Conservation (phyloP, 2,329 filamentous ascomycete species). For the Malbranchea cinnamomea region DNA sequence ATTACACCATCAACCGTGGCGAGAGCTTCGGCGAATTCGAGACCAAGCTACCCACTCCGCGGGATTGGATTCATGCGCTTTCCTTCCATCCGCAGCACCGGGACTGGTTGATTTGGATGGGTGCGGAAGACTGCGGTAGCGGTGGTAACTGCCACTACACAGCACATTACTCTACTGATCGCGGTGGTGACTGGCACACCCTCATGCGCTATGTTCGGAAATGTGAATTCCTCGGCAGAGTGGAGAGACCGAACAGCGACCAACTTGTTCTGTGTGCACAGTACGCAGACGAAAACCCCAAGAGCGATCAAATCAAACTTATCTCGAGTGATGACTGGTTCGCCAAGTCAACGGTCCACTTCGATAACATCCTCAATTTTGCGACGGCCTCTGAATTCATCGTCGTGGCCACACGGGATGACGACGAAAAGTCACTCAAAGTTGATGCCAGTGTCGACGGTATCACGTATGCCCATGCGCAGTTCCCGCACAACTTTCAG, state of each 20-base stretch:
- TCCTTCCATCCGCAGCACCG: slow-evolving; percentile 72
- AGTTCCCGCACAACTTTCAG: slow-evolving; percentile 75
- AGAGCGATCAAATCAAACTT: slow-evolving; percentile 51
- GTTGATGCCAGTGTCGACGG: slow-evolving; percentile 80
- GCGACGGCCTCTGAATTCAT: slow-evolving; percentile 96
- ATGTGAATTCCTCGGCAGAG: slow-evolving; percentile 72
- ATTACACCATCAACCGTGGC: slow-evolving; percentile 71
- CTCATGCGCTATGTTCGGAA: slow-evolving; percentile 59
- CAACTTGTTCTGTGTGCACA: slow-evolving; percentile 52
- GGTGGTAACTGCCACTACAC: slow-evolving; percentile 51
- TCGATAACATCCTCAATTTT: slow-evolving; percentile 65
- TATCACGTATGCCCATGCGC: slow-evolving; percentile 61
- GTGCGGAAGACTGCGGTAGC: slow-evolving; percentile 48
- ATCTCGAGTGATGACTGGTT: slow-evolving; percentile 71
- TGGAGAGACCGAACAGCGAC: slow-evolving; percentile 39
- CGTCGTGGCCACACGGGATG: slow-evolving; percentile 56
- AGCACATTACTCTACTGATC: slow-evolving; percentile 64
- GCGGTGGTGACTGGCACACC: slow-evolving; percentile 63
- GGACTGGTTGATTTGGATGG: slow-evolving; percentile 88
- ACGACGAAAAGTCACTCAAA: slow-evolving; percentile 53
- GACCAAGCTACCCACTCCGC: slow-evolving; percentile 47
- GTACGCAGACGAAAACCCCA: slow-evolving; percentile 45
- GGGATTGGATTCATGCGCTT: slow-evolving; percentile 37
- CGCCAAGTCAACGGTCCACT: slow-evolving; percentile 44
- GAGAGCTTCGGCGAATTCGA: slow-evolving; percentile 59